phyloP scores from a whole-genome alignment of 1,284 basidiomycete genomes.

The Sanghuangporus sanghuang region DNA sequence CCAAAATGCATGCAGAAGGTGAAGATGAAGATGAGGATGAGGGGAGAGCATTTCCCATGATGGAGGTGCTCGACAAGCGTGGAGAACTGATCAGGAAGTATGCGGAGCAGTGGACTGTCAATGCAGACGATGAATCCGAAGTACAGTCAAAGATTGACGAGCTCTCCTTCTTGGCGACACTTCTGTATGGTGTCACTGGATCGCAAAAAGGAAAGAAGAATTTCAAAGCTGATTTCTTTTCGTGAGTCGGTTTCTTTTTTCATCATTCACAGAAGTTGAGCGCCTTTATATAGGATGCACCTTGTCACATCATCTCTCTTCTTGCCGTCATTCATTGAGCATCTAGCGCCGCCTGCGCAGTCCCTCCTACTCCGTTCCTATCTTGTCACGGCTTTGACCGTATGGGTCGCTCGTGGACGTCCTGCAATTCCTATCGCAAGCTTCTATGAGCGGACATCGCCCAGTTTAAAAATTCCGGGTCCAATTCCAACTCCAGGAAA shows the following conservation, averaged over 20 bases:
- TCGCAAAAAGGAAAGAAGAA: constrained; percentile 22
- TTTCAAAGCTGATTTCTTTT: constrained; percentile 21
- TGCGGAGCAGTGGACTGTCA: constrained; percentile 42
- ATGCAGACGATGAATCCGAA: constrained; percentile 24
- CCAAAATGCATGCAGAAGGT: constrained; percentile 14
- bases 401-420: constrained; percentile 37
- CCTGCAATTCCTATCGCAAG: constrained; percentile 29
- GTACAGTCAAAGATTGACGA: constrained; percentile 33
- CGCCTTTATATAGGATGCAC: constrained; percentile 32
- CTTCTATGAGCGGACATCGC: constrained; percentile 30
- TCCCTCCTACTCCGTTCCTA: constrained; percentile 35
- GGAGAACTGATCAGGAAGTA: constrained; percentile 38
- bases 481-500: constrained; percentile 28
- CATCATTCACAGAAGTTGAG: not conserved
- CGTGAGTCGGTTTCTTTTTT: constrained; percentile 13
- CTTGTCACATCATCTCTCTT: constrained; percentile 43
- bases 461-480: constrained; percentile 27
- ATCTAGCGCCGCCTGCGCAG: constrained; percentile 25
- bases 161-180: constrained; percentile 34
- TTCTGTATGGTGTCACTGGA: constrained; percentile 41
- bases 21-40: constrained; percentile 19
- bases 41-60: constrained; percentile 12
- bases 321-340: constrained; percentile 31
- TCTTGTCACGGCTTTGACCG: constrained; percentile 30
- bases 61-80: constrained; percentile 29